These are phyloP conservation scores for Solanum boliviense DNA, from an alignment of 257 asterid species.

Conservation along the genomic window DNA sequence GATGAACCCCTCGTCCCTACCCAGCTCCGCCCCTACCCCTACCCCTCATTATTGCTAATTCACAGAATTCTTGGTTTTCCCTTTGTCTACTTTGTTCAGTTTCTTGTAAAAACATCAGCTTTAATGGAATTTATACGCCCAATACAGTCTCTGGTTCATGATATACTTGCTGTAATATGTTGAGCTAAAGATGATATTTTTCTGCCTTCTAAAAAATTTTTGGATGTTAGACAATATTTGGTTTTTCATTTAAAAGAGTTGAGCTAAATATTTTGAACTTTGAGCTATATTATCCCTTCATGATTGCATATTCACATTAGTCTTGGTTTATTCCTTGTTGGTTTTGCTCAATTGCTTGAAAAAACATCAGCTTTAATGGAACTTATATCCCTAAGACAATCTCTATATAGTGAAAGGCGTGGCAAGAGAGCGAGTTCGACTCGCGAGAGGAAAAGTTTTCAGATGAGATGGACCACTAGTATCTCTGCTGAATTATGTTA, in stretches of 20 bases:
- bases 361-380: background rate
- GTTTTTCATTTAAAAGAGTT: background rate
- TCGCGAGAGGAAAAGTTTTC: too few relatives aligned
- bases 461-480: too few relatives aligned
- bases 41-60: background rate
- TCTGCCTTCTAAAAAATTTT: background rate
- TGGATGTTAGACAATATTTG: background rate
- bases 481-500: background rate
- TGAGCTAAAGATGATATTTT: background rate
- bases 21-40: background rate
- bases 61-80: background rate
- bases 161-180: background rate
- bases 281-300: background rate
- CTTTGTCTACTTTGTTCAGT: background rate
- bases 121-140: background rate
- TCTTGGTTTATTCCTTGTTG: background rate
- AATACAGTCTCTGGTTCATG: background rate
- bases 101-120: background rate
- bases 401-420: background rate
- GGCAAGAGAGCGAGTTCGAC: too few relatives aligned
- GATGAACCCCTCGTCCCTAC: background rate
- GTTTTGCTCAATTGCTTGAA: background rate
- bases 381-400: background rate
- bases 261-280: background rate
- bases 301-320: background rate